Evolutionary conservation across 257 asterid genomes (phyloP).

Genomic region (Ligustrum vulgare): DNA sequence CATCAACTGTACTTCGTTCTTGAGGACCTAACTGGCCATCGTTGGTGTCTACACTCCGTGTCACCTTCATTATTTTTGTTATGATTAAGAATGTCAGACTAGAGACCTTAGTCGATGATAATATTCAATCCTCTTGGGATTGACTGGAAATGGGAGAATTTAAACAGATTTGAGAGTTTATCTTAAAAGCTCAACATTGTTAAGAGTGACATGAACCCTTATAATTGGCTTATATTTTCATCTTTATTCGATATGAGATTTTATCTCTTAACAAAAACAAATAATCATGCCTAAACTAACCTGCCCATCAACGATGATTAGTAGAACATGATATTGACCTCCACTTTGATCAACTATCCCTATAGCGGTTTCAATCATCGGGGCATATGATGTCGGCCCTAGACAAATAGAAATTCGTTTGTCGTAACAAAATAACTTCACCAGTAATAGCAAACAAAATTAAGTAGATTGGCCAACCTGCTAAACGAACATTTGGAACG

Average conservation of each 20-base stretch:
- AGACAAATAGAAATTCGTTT: constrained; percentile 15
- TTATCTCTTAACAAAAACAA: too few relatives aligned
- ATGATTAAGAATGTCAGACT: not conserved
- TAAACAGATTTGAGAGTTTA: too few relatives aligned
- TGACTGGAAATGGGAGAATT: not conserved
- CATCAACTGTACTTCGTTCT: constrained; percentile 69
- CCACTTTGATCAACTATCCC: constrained; percentile 82
- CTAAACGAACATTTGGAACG: constrained; percentile 55
- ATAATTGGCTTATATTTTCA: too few relatives aligned
- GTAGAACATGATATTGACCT: constrained; percentile 82
- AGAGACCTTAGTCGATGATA: not conserved
- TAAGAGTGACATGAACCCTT: too few relatives aligned
- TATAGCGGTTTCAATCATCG: constrained; percentile 76
- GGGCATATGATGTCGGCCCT: constrained; percentile 95
- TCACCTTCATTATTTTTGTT: constrained; percentile 44
- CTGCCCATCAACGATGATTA: constrained; percentile 95
- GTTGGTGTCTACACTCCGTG: constrained; percentile 71
- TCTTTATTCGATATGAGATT: too few relatives aligned
- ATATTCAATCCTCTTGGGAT: not conserved
- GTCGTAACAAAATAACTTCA: constrained; percentile 5
- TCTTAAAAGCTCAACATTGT: too few relatives aligned
- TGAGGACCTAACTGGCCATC: constrained; percentile 70
- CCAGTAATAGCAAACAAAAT: not conserved
- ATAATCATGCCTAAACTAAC: constrained; percentile 27
- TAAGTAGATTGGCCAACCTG: constrained; percentile 47